A percentile compares a stretch with the other conserved stretches of the same genome.
Conservation (phyloP, 129 eudicot species). For the Centaurea solstitialis region DNA sequence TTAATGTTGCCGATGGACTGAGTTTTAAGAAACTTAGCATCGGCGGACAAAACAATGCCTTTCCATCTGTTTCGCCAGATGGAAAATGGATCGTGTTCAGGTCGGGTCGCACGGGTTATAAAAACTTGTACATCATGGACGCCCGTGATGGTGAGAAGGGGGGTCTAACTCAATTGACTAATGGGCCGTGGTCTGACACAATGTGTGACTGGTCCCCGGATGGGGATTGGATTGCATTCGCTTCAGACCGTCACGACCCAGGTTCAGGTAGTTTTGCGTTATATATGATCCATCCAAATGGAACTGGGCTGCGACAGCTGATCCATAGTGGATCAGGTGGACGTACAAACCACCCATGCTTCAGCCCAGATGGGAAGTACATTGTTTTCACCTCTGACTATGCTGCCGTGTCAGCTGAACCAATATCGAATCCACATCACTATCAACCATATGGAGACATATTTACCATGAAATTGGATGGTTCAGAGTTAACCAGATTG, state of each 20-base stretch:
- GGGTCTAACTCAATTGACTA: constrained; percentile 36
- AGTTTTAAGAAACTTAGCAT: constrained; percentile 51
- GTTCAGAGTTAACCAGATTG: constrained; percentile 60
- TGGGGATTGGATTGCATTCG: constrained; percentile 85
- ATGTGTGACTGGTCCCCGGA: constrained; percentile 94
- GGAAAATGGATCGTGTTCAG: constrained; percentile 83
- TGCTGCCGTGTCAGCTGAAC: constrained; percentile 93
- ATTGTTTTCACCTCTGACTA: constrained; percentile 82
- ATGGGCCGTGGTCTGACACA: constrained; percentile 86
- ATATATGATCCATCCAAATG: constrained; percentile 80
- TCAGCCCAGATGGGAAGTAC: constrained; percentile 72
- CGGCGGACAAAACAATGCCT: constrained; percentile 82
- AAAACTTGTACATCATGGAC: constrained; percentile 87
- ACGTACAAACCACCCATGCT: constrained; percentile 83
- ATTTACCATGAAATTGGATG: constrained; percentile 58
- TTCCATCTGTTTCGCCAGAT: constrained; percentile 89
- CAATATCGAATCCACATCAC: constrained; percentile 75
- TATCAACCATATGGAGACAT: constrained; percentile 93
- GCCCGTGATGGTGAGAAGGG: constrained; percentile 65
- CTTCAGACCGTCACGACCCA: constrained; percentile 73
- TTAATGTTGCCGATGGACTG: constrained; percentile 46
- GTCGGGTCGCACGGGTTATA: constrained; percentile 82
- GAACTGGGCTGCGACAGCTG: constrained; percentile 69
- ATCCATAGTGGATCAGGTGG: constrained; percentile 75
- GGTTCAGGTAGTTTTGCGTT: constrained; percentile 85